A percentile compares a stretch with the other conserved stretches of the same genome.
Conservation (phyloP, 2,329 filamentous ascomycete genomes). For the Botryotinia convoluta region DNA sequence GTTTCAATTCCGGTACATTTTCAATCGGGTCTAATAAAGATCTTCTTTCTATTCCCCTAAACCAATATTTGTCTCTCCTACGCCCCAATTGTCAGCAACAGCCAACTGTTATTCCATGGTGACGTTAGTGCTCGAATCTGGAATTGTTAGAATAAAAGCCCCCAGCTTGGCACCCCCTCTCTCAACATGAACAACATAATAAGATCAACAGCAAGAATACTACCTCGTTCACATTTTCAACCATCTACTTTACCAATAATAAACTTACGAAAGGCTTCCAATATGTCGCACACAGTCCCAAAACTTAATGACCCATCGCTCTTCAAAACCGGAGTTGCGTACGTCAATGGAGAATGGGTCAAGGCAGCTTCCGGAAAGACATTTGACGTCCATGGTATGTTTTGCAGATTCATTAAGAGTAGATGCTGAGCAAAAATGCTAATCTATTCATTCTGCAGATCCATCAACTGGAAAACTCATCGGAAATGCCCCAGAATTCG, state of each 20-base stretch:
- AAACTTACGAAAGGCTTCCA: constrained; percentile 29
- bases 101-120: constrained; percentile 14
- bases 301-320: constrained; percentile 78
- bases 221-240: constrained; percentile 32
- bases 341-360: constrained; percentile 93
- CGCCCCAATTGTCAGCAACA: constrained; percentile 9
- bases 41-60: neutral
- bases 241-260: constrained; percentile 29
- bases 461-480: constrained; percentile 80
- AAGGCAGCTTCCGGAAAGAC: constrained; percentile 82
- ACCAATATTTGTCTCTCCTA: neutral
- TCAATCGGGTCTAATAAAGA: neutral
- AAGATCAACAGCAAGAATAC: constrained; percentile 29
- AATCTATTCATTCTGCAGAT: constrained; percentile 70
- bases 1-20: neutral
- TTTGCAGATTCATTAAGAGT: neutral
- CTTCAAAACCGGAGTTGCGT: constrained; percentile 76
- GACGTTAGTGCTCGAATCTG: neutral
- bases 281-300: constrained; percentile 35
- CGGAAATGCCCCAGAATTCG: constrained; percentile 82
- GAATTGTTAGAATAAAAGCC: constrained; percentile 14
- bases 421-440: constrained; percentile 1
- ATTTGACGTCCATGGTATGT: constrained; percentile 74
- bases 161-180: neutral
- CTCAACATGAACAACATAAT: constrained; percentile 32